phyloP scores from a whole-genome alignment of 495 filamentous ascomycete genomes.

The Sphaerosporella brunnea region DNA sequence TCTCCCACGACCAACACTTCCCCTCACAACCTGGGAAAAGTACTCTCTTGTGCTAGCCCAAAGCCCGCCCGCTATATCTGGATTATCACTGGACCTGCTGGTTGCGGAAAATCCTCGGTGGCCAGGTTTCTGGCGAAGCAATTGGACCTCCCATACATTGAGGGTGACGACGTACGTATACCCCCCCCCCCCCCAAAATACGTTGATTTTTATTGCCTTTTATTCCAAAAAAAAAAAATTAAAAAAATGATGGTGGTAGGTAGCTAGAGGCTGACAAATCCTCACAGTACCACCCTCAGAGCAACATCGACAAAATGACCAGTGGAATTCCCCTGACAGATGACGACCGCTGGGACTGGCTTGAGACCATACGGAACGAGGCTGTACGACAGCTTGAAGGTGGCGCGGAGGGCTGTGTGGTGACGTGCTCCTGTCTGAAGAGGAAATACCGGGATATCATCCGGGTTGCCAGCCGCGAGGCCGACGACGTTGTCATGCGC shows the following conservation, averaged over 20 bases:
- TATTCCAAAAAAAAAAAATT: too few relatives aligned
- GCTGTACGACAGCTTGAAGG: constrained; percentile 45
- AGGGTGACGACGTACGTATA: constrained; percentile 79
- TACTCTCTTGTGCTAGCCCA: constrained; percentile 10
- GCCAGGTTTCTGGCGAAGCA: constrained; percentile 56
- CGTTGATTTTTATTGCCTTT: too few relatives aligned
- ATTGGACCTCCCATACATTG: constrained; percentile 65
- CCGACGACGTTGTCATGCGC: constrained; percentile 62
- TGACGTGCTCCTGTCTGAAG: constrained; percentile 93
- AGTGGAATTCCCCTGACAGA: constrained; percentile 77
- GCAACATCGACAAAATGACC: constrained; percentile 90
- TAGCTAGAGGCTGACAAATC: not conserved
- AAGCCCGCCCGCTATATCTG: constrained; percentile 57
- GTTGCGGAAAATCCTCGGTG: constrained; percentile 90
- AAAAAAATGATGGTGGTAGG: too few relatives aligned
- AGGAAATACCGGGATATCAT: constrained; percentile 96
- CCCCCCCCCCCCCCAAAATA: not conserved
- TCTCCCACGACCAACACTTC: not conserved
- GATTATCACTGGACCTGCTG: constrained; percentile 93
- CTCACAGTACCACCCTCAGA: constrained; percentile 58
- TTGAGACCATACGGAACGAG: constrained; percentile 69
- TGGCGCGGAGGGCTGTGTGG: constrained; percentile 58
- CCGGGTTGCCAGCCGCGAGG: constrained; percentile 46
- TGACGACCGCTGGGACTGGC: constrained; percentile 96
- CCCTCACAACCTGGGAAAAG: constrained; percentile 10